A percentile compares a stretch with the other conserved stretches of the same genome.
phyloP scores from a whole-genome alignment of 1,139 yeast species.

The Diutina sp. region DNA sequence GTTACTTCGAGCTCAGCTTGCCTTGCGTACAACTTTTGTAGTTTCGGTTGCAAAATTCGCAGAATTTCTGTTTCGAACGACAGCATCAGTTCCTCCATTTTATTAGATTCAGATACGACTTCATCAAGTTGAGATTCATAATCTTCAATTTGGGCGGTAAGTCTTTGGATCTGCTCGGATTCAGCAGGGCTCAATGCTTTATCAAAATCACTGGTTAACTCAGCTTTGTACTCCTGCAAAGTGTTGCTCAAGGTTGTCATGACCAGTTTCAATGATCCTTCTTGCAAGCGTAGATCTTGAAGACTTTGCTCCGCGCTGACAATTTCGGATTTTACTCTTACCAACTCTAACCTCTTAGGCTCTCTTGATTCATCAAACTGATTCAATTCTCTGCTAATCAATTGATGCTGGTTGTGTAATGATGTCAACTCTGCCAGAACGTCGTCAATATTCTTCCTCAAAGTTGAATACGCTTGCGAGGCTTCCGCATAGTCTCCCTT shows the following conservation, averaged over 20 bases:
- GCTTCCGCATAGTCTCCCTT: conserved; percentile 24
- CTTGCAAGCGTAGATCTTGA: conserved; percentile 12
- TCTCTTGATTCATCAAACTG: not conserved
- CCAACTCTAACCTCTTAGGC: conserved; percentile 13
- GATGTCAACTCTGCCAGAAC: conserved; percentile 17
- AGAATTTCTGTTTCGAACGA: conserved; percentile 37
- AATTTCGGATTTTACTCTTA: conserved; percentile 27
- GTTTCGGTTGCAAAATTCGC: conserved; percentile 39
- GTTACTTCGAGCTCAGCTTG: not conserved
- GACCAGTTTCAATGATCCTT: conserved; percentile 13
- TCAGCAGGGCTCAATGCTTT: conserved; percentile 35
- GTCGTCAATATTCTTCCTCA: conserved; percentile 10
- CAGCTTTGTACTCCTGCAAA: conserved; percentile 31
- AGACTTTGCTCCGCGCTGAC: conserved; percentile 31
- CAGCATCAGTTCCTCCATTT: conserved; percentile 17
- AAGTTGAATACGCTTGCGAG: conserved; percentile 2
- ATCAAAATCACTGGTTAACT: conserved; percentile 42
- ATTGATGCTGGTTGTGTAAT: conserved; percentile 19
- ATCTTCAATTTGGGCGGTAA: conserved; percentile 25
- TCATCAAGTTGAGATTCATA: conserved; percentile 29
- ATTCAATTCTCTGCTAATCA: not conserved
- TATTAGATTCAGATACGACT: conserved; percentile 17
- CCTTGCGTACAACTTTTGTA: conserved; percentile 29
- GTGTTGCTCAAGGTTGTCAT: conserved; percentile 16
- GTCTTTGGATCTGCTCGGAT: conserved; percentile 18